Conservation (phyloP, 1,284 basidiomycete species). For the Apiotrichum gamsii region DNA sequence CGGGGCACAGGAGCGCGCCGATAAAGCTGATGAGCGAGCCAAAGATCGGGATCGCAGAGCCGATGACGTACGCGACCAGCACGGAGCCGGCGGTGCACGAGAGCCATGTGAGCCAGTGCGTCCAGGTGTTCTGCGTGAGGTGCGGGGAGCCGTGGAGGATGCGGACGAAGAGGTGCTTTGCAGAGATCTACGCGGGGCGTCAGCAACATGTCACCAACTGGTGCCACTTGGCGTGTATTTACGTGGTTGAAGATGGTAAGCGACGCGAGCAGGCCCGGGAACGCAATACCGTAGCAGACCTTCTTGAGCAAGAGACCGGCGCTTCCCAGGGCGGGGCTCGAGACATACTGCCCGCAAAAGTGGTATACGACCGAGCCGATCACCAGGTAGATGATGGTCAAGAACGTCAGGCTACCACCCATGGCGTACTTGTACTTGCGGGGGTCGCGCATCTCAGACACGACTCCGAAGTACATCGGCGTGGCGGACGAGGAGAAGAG, state of each 20-base stretch:
- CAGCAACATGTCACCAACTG: not conserved
- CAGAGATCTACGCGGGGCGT: not conserved
- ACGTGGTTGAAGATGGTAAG: slow-evolving; percentile 24
- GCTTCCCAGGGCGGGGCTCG: slow-evolving; percentile 46
- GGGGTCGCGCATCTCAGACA: slow-evolving; percentile 43
- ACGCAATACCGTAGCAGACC: slow-evolving; percentile 35
- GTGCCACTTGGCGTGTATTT: slow-evolving; percentile 5
- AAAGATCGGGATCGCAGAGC: slow-evolving; percentile 8
- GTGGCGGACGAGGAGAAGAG: slow-evolving; percentile 29
- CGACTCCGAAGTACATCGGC: slow-evolving; percentile 26
- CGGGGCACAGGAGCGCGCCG: slow-evolving; percentile 2
- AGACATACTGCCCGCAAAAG: slow-evolving; percentile 42
- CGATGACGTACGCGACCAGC: slow-evolving; percentile 7
- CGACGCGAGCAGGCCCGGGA: slow-evolving; percentile 33
- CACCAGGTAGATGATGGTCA: slow-evolving; percentile 11
- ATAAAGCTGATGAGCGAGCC: slow-evolving; percentile 6
- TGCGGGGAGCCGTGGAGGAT: slow-evolving; percentile 49
- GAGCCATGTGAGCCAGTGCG: slow-evolving; percentile 57
- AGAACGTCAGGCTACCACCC: slow-evolving; percentile 13
- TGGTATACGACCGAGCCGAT: slow-evolving; percentile 28
- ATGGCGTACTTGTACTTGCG: slow-evolving; percentile 15
- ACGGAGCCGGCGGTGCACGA: not conserved
- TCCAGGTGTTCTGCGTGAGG: slow-evolving; percentile 54
- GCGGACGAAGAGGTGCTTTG: slow-evolving; percentile 19
- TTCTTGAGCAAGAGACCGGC: slow-evolving; percentile 46